Evolutionary conservation across 257 asterid species (phyloP), one percentile per base, ranked within the genome.

Genomic region (Jasminum sambac): DNA sequence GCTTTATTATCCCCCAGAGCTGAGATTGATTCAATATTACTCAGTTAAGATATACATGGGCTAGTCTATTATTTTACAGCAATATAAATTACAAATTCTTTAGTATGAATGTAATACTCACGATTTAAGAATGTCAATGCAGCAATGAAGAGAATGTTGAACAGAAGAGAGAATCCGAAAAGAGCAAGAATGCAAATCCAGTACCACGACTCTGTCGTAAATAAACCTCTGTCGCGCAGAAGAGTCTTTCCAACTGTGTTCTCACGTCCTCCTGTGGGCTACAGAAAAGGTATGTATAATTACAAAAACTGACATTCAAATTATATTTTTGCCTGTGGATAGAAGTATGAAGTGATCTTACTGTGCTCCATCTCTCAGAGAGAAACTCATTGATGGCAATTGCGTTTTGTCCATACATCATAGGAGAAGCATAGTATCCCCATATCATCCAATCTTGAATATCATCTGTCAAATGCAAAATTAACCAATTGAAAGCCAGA

Each of bases 331-430:
- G 30, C 61, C 8, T 21, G 25, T 8, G 26, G 61, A 52, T 25
- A 52, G 17, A 11, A 19, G 21, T 11, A 19, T 12, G 39, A 66
- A 69, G 61, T 16, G 21, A 66, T 72, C 91, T 80, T 81, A 90
- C 96, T 43, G 85, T 57, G 73, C 91, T 85, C 98, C 98, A 92
- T 85, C 96, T 86, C 39, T 88, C 87, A n/a, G 82, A 68, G 6
- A 92, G 89, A 74, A 90, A 92, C 75, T 92, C 98, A 8, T 90
- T 90, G 37, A 90, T 86, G 74, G 96, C 94, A 25, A 92, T 84
- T 23, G 98, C 98, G 65, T 92, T 92, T 66, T 92, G 96, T 44
- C 96, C 98, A 34, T 92, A 92, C 90, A 82, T 90, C 98, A 92
- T 88, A 24, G 96, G 96, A 71, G 98, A 92, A 71, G 84, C 39